Base-by-base conservation (phyloP, 306 rosid genomes). In the Begonia loranthoides region DNA sequence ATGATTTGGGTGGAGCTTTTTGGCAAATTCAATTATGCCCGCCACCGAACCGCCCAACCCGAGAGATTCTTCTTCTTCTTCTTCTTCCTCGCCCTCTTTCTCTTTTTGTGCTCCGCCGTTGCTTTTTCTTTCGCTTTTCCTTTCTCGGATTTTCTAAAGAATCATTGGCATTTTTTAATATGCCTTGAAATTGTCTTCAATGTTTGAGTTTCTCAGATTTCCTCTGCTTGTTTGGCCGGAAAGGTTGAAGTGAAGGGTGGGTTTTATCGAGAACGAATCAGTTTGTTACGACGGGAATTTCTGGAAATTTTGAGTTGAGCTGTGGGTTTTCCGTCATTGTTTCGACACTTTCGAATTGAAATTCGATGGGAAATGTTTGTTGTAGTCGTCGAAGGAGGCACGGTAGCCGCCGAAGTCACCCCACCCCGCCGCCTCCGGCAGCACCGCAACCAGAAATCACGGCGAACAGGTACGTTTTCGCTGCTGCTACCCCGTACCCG, bases 21-120 rank as follows among this genome's bases (percentile, higher is more conserved):
- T 75, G 84, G 87, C 94, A 66, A 82, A 67, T n/a, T 82, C 89
- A 89, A 81, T 68, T 75, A 77, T 50, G 49, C 72, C 57, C 62
- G 49, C 73, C 57, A 60, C 67, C 56, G 15, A 56, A 9, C 36
- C 4, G n/a, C 17, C 48, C 9, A 15, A 21, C n/a, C n/a, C n/a
- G n/a, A 52, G n/a, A n/a, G n/a, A n/a, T 51, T 56, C 67, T 33
- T 11, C 12, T 51, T 60, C 13, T 45, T 16, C 17, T 51, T 51
- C 51, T n/a, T 49, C 34, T 55, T 55, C 17, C n/a, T 56, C 41
- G 56, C 41, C 38, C 11, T 28, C 47, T 13, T 24, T 15, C 10
- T 36, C 56, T n/a, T 39, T 24, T 45, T 13, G n/a, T n/a, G n/a
- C n/a, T n/a, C n/a, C n/a, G n/a, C n/a, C n/a, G n/a, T n/a, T n/a